Evolutionary conservation across 2,329 filamentous ascomycete species (phyloP).

Genomic region (Corniculantispora saksenae): DNA sequence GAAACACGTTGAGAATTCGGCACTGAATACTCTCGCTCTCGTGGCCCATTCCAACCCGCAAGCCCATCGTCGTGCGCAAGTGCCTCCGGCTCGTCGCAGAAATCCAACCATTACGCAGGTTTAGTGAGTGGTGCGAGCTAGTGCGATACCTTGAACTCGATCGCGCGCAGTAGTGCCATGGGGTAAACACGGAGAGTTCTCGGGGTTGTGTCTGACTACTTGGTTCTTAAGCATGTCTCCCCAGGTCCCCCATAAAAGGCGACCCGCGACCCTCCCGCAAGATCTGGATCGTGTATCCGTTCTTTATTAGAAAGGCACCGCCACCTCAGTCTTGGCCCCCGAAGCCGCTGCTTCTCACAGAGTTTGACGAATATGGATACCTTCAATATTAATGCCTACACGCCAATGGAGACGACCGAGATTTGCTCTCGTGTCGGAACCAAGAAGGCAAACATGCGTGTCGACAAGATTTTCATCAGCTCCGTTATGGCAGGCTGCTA

Average conservation of each 20-base stretch:
- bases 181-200: not conserved
- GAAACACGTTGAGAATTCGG: too few relatives aligned
- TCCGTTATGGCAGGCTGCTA: conserved; percentile 53
- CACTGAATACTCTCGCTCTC: too few relatives aligned
- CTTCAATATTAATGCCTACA: conserved; percentile 37
- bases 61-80: too few relatives aligned
- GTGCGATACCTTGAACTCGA: not conserved
- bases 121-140: not conserved
- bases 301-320: not conserved
- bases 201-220: not conserved
- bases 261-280: not conserved
- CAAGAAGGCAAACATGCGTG: conserved; percentile 53
- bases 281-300: not conserved
- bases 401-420: conserved; percentile 51
- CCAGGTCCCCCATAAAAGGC: not conserved
- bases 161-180: not conserved
- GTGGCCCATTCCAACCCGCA: too few relatives aligned
- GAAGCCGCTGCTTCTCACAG: not conserved
- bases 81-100: not conserved
- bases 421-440: conserved; percentile 50
- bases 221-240: not conserved
- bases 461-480: conserved; percentile 54
- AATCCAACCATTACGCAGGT: not conserved
- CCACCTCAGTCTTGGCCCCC: not conserved
- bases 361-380: not conserved